phyloP scores from a whole-genome alignment of 129 eudicot genomes.

The Chrysanthemum makinoi region DNA sequence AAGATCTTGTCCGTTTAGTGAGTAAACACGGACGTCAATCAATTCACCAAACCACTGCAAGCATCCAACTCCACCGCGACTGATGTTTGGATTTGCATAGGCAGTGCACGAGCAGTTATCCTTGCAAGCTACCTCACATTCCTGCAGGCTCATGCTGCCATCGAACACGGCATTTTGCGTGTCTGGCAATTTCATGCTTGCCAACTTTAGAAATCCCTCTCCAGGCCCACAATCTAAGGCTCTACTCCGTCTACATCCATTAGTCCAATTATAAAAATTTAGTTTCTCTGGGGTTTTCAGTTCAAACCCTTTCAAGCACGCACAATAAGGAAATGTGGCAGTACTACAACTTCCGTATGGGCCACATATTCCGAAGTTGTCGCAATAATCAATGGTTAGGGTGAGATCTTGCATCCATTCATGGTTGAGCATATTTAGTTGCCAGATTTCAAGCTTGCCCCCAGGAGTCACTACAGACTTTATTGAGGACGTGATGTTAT shows the following conservation, averaged over 20 bases:
- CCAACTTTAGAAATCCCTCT: constrained; percentile 14
- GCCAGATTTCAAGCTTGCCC: neutral
- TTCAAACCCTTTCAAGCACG: constrained; percentile 27
- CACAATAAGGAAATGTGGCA: constrained; percentile 19
- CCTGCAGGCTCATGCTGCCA: constrained; percentile 25
- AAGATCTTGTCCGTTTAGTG: constrained; percentile 16
- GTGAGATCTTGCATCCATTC: neutral
- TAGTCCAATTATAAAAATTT: constrained; percentile 20
- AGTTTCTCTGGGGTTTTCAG: constrained; percentile 14
- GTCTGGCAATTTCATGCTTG: constrained; percentile 30
- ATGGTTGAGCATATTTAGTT: neutral
- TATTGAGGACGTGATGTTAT: neutral
- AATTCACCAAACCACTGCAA: constrained; percentile 25
- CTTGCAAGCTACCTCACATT: constrained; percentile 19
- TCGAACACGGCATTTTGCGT: constrained; percentile 14
- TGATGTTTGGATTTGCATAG: constrained; percentile 24
- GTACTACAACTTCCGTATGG: constrained; percentile 30
- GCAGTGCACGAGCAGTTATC: constrained; percentile 33
- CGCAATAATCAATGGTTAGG: constrained; percentile 12
- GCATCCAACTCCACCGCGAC: constrained; percentile 28
- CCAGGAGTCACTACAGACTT: constrained; percentile 16
- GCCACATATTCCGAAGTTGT: constrained; percentile 31
- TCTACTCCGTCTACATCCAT: constrained; percentile 27
- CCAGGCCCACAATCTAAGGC: constrained; percentile 17
- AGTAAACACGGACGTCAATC: constrained; percentile 21